Evolutionary conservation across 805 yeast genomes (phyloP), one percentile per base, ranked within the genome.

Genomic region (Yueomyces sinensis): DNA sequence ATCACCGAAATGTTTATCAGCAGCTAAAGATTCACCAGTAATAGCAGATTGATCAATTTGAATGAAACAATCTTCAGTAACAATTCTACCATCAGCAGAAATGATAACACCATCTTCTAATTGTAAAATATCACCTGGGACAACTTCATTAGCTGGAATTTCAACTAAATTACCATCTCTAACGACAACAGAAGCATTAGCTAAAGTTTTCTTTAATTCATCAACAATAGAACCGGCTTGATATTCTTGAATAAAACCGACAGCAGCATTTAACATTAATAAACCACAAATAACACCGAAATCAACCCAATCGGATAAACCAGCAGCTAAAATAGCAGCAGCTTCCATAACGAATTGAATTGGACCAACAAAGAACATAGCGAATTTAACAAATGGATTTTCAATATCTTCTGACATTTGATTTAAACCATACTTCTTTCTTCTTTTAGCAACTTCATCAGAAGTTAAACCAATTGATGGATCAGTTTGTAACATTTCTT

Each of bases 181-280:
- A 57, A 86, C 67, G 49, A 83, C 87, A 45, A 70, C 62, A 50
- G 95, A 95, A 61, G 83, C 61, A 72, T 83, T 81, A 47, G 95
- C 95, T 56, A 86, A 70, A 52, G 95, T 83, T 68, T 86, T 86
- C 72, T 86, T 87, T 69, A 86, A 76, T 64, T 84, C 95, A 39
- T 84, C 95, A 48, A 86, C 95, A 72, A 86, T 86, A 43, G 95
- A 84, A 69, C 95, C 95, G 45, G 96, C 96, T 68, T 86, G 95
- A 78, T 66, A 87, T 67, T 86, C 96, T 70, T 86, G 96, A 52
- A 83, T 71, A 76, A 86, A 86, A 74, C 96, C 96, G 61, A 86
- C 95, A 53, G 68, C 67, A 45, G 95, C 95, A 66, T 86, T 86
- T 61, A 86, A 75, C 62, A 77, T 51, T 52, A 86, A 71, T 52